Percentiles rank a stretch among this genome's conserved stretches.
Conservation (phyloP, 2,329 filamentous ascomycete genomes). For the Verticillium zaregamsianum region DNA sequence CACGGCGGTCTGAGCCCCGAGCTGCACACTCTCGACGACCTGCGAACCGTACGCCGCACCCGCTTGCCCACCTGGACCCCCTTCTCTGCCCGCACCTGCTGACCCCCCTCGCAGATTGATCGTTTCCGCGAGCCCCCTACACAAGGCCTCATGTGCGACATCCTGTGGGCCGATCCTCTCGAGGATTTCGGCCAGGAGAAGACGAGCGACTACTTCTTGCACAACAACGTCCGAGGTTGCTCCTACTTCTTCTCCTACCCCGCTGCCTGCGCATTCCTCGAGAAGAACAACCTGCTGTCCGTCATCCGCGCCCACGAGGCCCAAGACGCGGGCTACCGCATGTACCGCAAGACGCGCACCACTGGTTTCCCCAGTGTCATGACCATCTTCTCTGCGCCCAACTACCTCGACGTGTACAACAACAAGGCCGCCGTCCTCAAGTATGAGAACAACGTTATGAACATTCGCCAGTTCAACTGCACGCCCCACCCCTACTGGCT, state of each 20-base stretch:
- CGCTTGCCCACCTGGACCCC: background rate
- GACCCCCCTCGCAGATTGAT: conserved; percentile 63
- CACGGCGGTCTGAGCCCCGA: conserved; percentile 95
- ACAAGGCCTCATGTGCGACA: conserved; percentile 97
- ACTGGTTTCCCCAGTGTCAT: conserved; percentile 99
- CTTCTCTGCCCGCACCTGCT: background rate
- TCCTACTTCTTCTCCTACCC: conserved; percentile 99
- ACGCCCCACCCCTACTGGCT: conserved; percentile 99
- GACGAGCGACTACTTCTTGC: conserved; percentile 93
- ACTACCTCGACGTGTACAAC: conserved; percentile 99
- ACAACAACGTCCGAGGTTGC: conserved; percentile 97
- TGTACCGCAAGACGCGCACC: conserved; percentile 98
- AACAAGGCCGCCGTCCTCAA: conserved; percentile 99
- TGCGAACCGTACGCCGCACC: conserved; percentile 66
- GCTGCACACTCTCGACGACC: conserved; percentile 89
- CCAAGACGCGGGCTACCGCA: conserved; percentile 96
- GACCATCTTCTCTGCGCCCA: conserved; percentile 99
- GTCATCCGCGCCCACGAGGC: conserved; percentile 97
- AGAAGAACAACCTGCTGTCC: conserved; percentile 97
- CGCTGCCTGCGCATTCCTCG: conserved; percentile 91
- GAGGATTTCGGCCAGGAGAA: conserved; percentile 99
- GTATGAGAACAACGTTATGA: conserved; percentile 99
- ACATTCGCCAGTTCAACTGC: conserved; percentile 99
- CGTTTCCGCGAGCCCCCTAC: conserved; percentile 97
- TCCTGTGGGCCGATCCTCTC: conserved; percentile 95